A percentile compares a stretch with the other conserved stretches of the same genome.
phyloP scores from a whole-genome alignment of 345 rosid species.

The Populus pruinosa region DNA sequence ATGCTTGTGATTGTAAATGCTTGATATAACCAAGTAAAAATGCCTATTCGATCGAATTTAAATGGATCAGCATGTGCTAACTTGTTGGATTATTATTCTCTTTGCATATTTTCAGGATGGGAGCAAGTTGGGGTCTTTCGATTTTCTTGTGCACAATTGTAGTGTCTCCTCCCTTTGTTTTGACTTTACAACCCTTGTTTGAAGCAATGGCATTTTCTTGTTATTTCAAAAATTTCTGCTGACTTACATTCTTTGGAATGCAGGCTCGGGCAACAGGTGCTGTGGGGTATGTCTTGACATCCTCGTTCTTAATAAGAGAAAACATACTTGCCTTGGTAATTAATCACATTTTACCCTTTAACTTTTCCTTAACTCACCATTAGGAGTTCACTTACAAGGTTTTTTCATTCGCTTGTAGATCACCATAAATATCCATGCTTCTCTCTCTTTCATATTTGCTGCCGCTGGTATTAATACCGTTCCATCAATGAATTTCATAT shows the following conservation, averaged over 20 bases:
- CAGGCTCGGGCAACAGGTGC: slow-evolving; percentile 83
- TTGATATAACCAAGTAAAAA: background rate
- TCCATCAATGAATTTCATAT: slow-evolving; percentile 80
- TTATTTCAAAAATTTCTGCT: slow-evolving; percentile 11
- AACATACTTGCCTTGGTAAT: slow-evolving; percentile 84
- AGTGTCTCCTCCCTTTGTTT: slow-evolving; percentile 32
- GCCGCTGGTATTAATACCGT: slow-evolving; percentile 67
- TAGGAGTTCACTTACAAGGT: background rate
- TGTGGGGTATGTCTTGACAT: slow-evolving; percentile 73
- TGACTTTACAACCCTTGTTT: slow-evolving; percentile 14
- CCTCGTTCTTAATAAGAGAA: slow-evolving; percentile 90
- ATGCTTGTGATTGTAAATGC: background rate
- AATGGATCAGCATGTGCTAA: background rate
- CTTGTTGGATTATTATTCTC: background rate
- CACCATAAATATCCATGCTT: slow-evolving; percentile 84
- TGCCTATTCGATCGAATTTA: background rate
- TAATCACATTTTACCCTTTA: background rate
- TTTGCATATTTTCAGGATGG: slow-evolving; percentile 46
- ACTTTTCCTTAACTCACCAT: background rate
- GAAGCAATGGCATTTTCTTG: slow-evolving; percentile 15
- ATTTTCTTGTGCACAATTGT: slow-evolving; percentile 81
- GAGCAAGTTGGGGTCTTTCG: slow-evolving; percentile 68
- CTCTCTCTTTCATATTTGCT: slow-evolving; percentile 61
- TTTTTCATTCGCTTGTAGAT: slow-evolving; percentile 49
- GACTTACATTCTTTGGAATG: slow-evolving; percentile 20